A percentile compares a stretch with the other conserved stretches of the same genome.
Conservation (phyloP, 2,329 filamentous ascomycete genomes). For the Ramularia collo-cygni region DNA sequence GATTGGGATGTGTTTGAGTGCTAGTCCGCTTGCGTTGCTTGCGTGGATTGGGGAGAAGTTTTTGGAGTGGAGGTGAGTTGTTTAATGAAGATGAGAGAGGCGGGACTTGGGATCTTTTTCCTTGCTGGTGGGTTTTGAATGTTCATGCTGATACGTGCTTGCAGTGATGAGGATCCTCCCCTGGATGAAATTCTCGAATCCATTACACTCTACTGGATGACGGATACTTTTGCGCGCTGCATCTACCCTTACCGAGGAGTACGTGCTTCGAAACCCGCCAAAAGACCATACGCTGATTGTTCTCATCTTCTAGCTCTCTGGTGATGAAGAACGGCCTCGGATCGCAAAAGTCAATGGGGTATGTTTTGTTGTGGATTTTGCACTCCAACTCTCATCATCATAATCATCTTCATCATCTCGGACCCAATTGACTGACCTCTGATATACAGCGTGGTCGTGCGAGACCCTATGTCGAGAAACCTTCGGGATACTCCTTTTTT, state of each 20-base stretch:
- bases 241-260: slow-evolving; percentile 45
- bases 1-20: slow-evolving; percentile 48
- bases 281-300: no score
- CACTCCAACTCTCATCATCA: not conserved
- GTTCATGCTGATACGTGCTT: no score
- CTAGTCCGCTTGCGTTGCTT: slow-evolving; percentile 51
- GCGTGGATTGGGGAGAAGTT: slow-evolving; percentile 54
- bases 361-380: not conserved
- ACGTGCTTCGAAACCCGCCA: slow-evolving; percentile 2
- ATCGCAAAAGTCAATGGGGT: slow-evolving; percentile 10
- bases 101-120: no score
- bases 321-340: slow-evolving; percentile 15
- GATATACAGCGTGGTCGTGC: slow-evolving; percentile 6
- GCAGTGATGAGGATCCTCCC: slow-evolving; percentile 35
- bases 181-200: slow-evolving; percentile 40
- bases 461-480: slow-evolving; percentile 32
- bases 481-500: slow-evolving; percentile 39
- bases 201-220: slow-evolving; percentile 50
- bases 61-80: slow-evolving; percentile 39
- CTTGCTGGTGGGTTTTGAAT: no score
- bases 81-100: no score
- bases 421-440: not conserved
- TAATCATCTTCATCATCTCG: not conserved
- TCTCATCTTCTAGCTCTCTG: not conserved
- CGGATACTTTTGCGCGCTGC: slow-evolving; percentile 41